phyloP scores from a whole-genome alignment of 1,139 yeast species.

The Diutina mesorugosa region DNA sequence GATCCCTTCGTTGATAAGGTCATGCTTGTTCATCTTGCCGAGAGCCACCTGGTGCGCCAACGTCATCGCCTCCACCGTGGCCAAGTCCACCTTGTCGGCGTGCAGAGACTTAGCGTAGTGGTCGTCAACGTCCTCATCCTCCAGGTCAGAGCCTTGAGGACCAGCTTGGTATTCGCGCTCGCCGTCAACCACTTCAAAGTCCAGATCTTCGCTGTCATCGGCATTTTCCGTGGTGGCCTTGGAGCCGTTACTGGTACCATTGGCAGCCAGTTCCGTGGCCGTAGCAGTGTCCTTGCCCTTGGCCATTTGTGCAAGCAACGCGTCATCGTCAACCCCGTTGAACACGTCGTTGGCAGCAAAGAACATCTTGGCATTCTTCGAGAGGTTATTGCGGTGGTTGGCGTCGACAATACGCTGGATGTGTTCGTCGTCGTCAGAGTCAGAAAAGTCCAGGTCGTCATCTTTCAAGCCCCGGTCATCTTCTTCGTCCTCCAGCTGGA shows the following conservation, averaged over 20 bases:
- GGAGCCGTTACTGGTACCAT: conserved; percentile 3
- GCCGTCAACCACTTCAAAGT: conserved; percentile 12
- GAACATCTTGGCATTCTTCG: conserved; percentile 61
- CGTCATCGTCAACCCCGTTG: conserved; percentile 43
- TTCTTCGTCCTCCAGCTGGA: conserved; percentile 31
- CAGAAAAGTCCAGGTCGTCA: conserved; percentile 27
- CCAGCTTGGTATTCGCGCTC: conserved; percentile 7
- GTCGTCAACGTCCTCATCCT: conserved; percentile 19
- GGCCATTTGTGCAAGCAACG: conserved; percentile 3
- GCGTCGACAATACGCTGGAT: conserved; percentile 24
- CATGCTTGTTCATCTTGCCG: conserved; percentile 75
- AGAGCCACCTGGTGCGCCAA: conserved; percentile 91
- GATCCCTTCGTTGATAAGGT: conserved; percentile 80
- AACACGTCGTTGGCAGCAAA: conserved; percentile 71
- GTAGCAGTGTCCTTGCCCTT: conserved; percentile 4
- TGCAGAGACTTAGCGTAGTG: neutral
- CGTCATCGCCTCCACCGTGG: conserved; percentile 93
- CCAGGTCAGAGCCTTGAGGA: conserved; percentile 31
- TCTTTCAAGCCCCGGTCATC: conserved; percentile 22
- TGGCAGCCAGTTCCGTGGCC: conserved; percentile 5
- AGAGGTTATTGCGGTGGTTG: conserved; percentile 17
- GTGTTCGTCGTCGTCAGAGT: conserved; percentile 65
- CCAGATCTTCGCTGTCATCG: conserved; percentile 8
- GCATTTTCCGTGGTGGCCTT: conserved; percentile 7
- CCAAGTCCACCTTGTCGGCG: neutral